These are phyloP conservation scores for Helotiales sp. DNA, from an alignment of 2,329 filamentous ascomycete genomes.

Conservation along the genomic window DNA sequence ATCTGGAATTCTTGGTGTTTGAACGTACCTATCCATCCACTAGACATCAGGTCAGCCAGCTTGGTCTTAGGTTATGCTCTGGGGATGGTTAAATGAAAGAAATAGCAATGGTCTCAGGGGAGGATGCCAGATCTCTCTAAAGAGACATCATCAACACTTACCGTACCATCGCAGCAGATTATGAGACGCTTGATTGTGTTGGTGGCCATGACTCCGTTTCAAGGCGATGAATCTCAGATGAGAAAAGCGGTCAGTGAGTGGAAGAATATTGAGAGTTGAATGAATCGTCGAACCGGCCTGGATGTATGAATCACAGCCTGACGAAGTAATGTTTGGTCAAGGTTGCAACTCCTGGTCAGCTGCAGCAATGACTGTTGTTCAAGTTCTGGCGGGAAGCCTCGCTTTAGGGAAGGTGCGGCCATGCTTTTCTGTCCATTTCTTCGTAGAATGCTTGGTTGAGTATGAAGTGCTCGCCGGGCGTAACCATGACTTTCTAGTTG, in stretches of 20 bases:
- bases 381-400: slow-evolving; percentile 12
- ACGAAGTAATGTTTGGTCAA: background rate
- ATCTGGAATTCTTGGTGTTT: background rate
- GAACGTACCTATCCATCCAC: slow-evolving; percentile 30
- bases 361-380: slow-evolving; percentile 6
- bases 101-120: background rate
- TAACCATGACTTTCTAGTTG: slow-evolving; percentile 16
- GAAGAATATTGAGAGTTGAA: background rate
- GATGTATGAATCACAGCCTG: background rate
- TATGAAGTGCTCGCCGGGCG: background rate
- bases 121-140: background rate
- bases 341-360: background rate
- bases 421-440: slow-evolving; percentile 16
- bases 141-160: background rate
- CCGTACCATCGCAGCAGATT: slow-evolving; percentile 42
- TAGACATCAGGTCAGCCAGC: slow-evolving; percentile 2
- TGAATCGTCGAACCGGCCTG: background rate
- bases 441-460: slow-evolving; percentile 1
- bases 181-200: slow-evolving; percentile 37
- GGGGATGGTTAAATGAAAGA: background rate
- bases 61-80: background rate
- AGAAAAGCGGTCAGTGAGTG: background rate
- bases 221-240: background rate
- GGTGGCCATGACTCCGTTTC: background rate
- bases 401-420: slow-evolving; percentile 21